Evolutionary conservation across 2,329 filamentous ascomycete species (phyloP).

Genomic region (Fusarium sp.): DNA sequence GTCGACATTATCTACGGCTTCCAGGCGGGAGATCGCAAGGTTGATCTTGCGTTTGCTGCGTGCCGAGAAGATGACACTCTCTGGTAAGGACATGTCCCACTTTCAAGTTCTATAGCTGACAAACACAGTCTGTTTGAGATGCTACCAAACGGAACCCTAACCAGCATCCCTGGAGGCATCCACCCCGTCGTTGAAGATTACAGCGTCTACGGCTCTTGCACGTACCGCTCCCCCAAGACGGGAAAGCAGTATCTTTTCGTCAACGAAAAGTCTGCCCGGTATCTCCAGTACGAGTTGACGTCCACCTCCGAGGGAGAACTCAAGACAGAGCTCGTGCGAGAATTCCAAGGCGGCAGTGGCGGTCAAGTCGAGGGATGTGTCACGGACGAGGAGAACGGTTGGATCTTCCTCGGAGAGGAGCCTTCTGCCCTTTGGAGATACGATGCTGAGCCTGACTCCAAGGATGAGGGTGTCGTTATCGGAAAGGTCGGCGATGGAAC

Average conservation of each 20-base stretch:
- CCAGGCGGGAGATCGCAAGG: constrained; percentile 53
- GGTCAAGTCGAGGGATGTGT: constrained; percentile 68
- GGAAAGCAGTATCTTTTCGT: constrained; percentile 66
- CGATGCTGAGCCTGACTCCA: constrained; percentile 59
- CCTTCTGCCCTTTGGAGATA: constrained; percentile 64
- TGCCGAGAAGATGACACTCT: constrained; percentile 64
- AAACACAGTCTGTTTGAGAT: constrained; percentile 60
- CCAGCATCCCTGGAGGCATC: constrained; percentile 56
- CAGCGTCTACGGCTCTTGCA: constrained; percentile 64
- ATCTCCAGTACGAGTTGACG: constrained; percentile 64
- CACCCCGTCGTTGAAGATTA: constrained; percentile 60
- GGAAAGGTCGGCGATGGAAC: constrained; percentile 59
- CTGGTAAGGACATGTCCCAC: constrained; percentile 52
- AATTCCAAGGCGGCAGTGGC: constrained; percentile 62
- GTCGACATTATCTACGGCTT: constrained; percentile 66
- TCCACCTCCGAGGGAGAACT: constrained; percentile 55
- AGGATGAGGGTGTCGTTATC: constrained; percentile 48
- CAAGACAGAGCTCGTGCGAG: constrained; percentile 60
- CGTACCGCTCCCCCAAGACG: constrained; percentile 59
- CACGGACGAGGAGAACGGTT: constrained; percentile 62
- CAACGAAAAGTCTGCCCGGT: constrained; percentile 65
- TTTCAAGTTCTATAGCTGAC: constrained; percentile 12
- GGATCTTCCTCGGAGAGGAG: constrained; percentile 64
- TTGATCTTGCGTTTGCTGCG: constrained; percentile 63
- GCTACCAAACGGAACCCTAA: constrained; percentile 57